Percentiles rank a stretch among this genome's conserved stretches.
Evolutionary conservation across 495 filamentous ascomycete species (phyloP).

Genomic region (Halenospora varia): DNA sequence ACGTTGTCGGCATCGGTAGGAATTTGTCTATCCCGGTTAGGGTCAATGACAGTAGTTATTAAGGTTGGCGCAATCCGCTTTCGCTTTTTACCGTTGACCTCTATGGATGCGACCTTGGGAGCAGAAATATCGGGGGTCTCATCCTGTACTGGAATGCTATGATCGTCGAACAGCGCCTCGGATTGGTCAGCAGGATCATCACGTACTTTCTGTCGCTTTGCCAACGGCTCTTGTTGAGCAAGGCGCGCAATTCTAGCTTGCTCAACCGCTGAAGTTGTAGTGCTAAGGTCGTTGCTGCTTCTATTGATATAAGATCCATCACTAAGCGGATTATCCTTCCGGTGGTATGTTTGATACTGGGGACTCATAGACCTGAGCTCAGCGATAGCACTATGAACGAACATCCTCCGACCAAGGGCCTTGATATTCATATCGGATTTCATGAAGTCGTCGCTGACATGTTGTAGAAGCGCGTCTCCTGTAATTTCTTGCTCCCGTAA

Average conservation of each 20-base stretch:
- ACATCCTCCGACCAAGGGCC: conserved; percentile 40
- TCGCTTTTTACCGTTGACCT: conserved; percentile 32
- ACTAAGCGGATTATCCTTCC: neutral
- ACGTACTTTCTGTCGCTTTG: conserved; percentile 13
- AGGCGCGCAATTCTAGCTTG: neutral
- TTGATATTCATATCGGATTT: conserved; percentile 48
- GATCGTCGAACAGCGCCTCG: neutral
- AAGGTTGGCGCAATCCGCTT: conserved; percentile 35
- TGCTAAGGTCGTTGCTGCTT: neutral
- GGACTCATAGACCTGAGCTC: conserved; percentile 39
- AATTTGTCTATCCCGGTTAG: conserved; percentile 27
- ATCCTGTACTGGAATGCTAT: neutral
- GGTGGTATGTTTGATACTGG: conserved; percentile 29
- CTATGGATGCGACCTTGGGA: neutral
- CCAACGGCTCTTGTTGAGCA: too few species aligned
- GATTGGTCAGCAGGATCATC: too few species aligned
- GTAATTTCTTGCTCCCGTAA: conserved; percentile 57
- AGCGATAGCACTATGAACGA: conserved; percentile 41
- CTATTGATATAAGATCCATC: neutral
- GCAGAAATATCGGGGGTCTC: neutral
- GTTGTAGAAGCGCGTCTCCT: conserved; percentile 55
- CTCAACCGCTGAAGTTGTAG: neutral
- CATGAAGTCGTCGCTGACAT: conserved; percentile 40
- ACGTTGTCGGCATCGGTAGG: conserved; percentile 38
- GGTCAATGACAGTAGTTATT: conserved; percentile 32